These are phyloP conservation scores for Phylloporus rhodoxanthus DNA, from an alignment of 768 basidiomycete genomes.

Conservation along the genomic window DNA sequence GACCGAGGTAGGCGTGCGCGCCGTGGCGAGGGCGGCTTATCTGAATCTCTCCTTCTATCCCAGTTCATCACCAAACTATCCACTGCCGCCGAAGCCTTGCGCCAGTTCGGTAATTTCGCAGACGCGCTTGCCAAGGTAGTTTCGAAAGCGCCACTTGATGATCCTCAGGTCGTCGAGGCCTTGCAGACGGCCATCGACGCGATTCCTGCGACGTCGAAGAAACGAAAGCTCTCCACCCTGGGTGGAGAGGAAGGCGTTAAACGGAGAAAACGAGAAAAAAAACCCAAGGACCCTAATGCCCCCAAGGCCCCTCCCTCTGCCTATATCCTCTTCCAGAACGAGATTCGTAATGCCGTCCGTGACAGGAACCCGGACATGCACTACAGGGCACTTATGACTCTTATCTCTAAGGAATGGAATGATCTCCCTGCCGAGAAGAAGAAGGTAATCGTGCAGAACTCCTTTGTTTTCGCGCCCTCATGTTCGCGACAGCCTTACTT, in stretches of 20 bases:
- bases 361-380: conserved; percentile 54
- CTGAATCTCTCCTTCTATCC: conserved; percentile 18
- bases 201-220: conserved; percentile 35
- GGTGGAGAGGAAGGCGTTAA: conserved; percentile 36
- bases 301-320: conserved; percentile 91
- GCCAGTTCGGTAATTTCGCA: conserved; percentile 53
- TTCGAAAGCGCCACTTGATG: conserved; percentile 32
- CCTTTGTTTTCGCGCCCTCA: neutral
- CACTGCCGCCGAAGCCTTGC: conserved; percentile 57
- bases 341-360: conserved; percentile 71
- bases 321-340: conserved; percentile 93
- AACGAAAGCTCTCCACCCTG: conserved; percentile 41
- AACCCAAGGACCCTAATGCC: conserved; percentile 82
- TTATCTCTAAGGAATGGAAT: conserved; percentile 74
- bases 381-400: conserved; percentile 64
- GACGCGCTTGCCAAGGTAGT: conserved; percentile 54
- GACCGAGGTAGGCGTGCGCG: conserved; percentile 26
- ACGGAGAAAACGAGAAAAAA: conserved; percentile 43
- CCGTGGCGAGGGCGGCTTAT: conserved; percentile 10
- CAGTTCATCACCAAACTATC: conserved; percentile 54
- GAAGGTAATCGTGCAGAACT: conserved; percentile 47
- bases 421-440: conserved; percentile 63
- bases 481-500: conserved; percentile 27
- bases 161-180: conserved; percentile 25
- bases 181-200: conserved; percentile 28